Conservation (phyloP, 2,329 filamentous ascomycete genomes). For the Alternaria gaisen region DNA sequence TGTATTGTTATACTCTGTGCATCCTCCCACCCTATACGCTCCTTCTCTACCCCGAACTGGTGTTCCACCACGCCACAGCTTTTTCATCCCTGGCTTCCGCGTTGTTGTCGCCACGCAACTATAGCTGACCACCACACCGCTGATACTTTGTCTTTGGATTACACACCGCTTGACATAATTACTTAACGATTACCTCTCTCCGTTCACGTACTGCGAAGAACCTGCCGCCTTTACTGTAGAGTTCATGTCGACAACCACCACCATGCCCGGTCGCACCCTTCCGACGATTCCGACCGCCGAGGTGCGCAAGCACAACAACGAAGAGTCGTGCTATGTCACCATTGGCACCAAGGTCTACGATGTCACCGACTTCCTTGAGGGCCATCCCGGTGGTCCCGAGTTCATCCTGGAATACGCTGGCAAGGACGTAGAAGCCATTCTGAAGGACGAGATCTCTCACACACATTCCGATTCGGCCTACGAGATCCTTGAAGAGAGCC, state of each 20-base stretch:
- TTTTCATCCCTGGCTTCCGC: constrained; percentile 1
- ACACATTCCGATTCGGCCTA: constrained; percentile 92
- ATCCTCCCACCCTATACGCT: constrained; percentile 23
- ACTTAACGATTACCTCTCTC: background rate
- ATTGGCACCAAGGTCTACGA: constrained; percentile 92
- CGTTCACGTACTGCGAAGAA: background rate
- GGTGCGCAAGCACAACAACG: constrained; percentile 80
- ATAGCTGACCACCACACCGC: constrained; percentile 5
- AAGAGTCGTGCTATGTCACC: constrained; percentile 90
- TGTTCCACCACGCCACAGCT: background rate
- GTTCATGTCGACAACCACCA: constrained; percentile 33
- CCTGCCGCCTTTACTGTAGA: background rate
- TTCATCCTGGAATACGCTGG: constrained; percentile 90
- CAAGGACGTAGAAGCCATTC: constrained; percentile 82
- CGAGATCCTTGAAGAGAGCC: constrained; percentile 87
- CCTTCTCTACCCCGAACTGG: constrained; percentile 17
- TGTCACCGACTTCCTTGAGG: constrained; percentile 87
- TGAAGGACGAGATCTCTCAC: constrained; percentile 85
- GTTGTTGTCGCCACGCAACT: constrained; percentile 5
- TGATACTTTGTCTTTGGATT: background rate
- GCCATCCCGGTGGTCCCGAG: constrained; percentile 90
- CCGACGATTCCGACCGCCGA: constrained; percentile 84
- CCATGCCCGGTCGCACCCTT: constrained; percentile 81
- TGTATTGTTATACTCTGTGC: constrained; percentile 1
- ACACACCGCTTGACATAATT: background rate